These are phyloP conservation scores for Fusarium caatingaense DNA, from an alignment of 2,329 filamentous ascomycete genomes.

Conservation along the genomic window DNA sequence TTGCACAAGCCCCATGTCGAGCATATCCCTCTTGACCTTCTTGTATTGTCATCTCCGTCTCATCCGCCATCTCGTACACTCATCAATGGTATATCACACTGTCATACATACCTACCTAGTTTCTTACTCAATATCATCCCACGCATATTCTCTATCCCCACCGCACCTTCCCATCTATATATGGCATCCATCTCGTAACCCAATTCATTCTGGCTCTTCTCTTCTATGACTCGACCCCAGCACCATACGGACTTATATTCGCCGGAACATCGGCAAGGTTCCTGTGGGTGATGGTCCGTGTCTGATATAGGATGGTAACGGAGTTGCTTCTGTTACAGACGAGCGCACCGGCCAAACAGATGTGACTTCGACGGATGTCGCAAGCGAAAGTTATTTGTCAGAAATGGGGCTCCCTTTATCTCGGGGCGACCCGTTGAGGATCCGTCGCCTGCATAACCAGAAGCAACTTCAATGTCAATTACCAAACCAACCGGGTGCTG, in stretches of 20 bases:
- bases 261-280: slow-evolving; percentile 7
- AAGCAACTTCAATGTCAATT: slow-evolving; percentile 7
- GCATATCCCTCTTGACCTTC: neutral
- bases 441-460: slow-evolving; percentile 5
- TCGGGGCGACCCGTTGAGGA: slow-evolving; percentile 35
- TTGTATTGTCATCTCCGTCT: neutral
- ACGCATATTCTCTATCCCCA: slow-evolving; percentile 7
- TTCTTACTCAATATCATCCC: slow-evolving; percentile 25
- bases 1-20: neutral
- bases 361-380: neutral
- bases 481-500: neutral
- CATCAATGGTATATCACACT: slow-evolving; percentile 13
- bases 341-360: neutral
- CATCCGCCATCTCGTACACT: neutral
- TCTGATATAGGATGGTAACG: neutral
- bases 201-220: neutral
- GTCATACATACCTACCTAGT: neutral
- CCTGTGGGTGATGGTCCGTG: slow-evolving; percentile 3
- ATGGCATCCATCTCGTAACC: slow-evolving; percentile 9
- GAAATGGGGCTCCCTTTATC: slow-evolving; percentile 8
- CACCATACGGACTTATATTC: slow-evolving; percentile 2
- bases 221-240: slow-evolving; percentile 7
- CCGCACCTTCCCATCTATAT: neutral
- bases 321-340: neutral
- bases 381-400: slow-evolving; percentile 5